phyloP scores from a whole-genome alignment of 805 yeast species.

The Wickerhamiella sorbophila region DNA sequence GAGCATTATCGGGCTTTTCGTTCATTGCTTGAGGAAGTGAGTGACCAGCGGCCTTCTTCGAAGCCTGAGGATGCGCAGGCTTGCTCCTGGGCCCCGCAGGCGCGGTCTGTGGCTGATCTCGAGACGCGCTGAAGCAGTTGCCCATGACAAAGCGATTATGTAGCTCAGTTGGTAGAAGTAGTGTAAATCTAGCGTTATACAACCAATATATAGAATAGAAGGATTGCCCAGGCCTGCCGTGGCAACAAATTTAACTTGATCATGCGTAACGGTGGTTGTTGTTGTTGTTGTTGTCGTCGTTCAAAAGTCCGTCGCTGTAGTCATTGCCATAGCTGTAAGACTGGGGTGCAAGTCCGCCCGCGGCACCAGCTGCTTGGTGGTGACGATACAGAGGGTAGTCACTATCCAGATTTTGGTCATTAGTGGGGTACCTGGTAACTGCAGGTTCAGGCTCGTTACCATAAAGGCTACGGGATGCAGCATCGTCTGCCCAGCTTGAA shows the following conservation, averaged over 20 bases:
- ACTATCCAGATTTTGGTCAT: background rate
- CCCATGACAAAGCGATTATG: slow-evolving; percentile 1
- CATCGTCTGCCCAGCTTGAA: background rate
- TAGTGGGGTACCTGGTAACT: background rate
- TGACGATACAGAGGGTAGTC: background rate
- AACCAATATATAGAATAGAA: background rate
- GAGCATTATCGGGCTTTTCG: background rate
- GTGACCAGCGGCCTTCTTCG: background rate
- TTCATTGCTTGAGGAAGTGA: background rate
- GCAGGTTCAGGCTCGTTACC: background rate
- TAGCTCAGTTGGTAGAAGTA: too few relatives aligned
- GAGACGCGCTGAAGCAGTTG: background rate
- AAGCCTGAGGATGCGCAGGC: background rate
- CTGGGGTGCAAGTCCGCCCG: background rate
- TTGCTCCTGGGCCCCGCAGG: too few relatives aligned
- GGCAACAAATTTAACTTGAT: background rate
- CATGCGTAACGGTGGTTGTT: background rate
- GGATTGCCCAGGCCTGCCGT: background rate
- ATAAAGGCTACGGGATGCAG: background rate
- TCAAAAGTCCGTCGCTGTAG: background rate
- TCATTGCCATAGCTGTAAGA: background rate
- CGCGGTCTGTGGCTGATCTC: background rate
- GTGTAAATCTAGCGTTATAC: too few relatives aligned
- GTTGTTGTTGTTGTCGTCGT: background rate
- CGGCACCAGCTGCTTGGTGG: slow-evolving; percentile 1